Conservation (phyloP, 441 rosid genomes). For the Hura crepitans region DNA sequence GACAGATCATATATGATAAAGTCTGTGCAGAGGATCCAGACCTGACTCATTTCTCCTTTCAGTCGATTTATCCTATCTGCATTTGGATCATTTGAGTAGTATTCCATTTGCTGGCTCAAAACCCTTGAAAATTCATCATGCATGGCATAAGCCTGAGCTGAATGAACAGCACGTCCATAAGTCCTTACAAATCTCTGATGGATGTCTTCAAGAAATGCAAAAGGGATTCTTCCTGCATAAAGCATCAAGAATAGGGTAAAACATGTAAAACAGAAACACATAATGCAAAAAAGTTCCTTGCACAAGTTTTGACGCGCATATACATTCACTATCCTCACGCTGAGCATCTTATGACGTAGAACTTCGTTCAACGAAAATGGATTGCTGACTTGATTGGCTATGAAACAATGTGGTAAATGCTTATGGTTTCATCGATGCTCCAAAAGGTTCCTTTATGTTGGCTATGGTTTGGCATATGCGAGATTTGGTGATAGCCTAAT, state of each 20-base stretch:
- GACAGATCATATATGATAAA: background rate
- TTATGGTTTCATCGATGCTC: background rate
- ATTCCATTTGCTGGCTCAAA: conserved; percentile 82
- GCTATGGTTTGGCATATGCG: background rate
- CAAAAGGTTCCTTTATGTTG: background rate
- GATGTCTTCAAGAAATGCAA: conserved; percentile 87
- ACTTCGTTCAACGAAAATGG: background rate
- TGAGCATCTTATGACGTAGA: background rate
- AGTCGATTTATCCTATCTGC: conserved; percentile 81
- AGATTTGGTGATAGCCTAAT: background rate
- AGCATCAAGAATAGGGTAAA: conserved; percentile 11
- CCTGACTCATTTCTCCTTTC: conserved; percentile 94
- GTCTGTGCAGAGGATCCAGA: conserved; percentile 24
- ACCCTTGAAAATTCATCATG: conserved; percentile 92
- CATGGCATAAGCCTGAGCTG: conserved; percentile 88
- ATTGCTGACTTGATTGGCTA: background rate
- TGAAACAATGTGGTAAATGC: background rate
- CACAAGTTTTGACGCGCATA: background rate
- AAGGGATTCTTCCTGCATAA: conserved; percentile 71
- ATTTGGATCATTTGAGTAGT: conserved; percentile 72
- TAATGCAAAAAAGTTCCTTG: background rate
- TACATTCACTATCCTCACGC: background rate
- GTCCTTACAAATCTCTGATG: conserved; percentile 87
- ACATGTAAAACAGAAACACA: background rate
- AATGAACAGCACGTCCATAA: conserved; percentile 68